Conservation (phyloP, 768 basidiomycete species). For the Austroboletus festivus region DNA sequence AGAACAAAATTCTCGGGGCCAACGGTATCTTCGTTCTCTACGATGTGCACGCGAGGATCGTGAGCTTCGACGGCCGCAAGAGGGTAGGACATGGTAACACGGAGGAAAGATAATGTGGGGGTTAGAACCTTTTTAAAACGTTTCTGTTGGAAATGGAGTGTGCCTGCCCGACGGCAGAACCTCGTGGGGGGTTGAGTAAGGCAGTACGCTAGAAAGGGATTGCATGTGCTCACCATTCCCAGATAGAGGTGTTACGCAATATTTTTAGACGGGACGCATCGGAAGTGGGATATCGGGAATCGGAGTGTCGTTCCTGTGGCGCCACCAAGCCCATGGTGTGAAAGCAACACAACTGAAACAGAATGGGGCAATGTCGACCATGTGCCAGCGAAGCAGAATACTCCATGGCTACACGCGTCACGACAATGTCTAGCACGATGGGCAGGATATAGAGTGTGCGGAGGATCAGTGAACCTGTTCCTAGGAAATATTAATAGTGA, state of each 20-base stretch:
- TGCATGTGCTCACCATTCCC: neutral
- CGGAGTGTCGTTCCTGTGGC: neutral
- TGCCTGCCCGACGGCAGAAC: neutral
- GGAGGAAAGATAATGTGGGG: neutral
- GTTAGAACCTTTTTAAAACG: neutral
- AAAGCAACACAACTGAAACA: too few relatives aligned
- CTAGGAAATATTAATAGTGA: too few relatives aligned
- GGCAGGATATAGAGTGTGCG: too few relatives aligned
- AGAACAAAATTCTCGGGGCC: conserved; percentile 19
- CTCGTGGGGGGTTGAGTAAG: neutral
- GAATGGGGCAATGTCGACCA: too few relatives aligned
- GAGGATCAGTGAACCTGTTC: too few relatives aligned
- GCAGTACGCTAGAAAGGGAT: neutral
- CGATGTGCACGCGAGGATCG: conserved; percentile 14
- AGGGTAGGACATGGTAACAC: conserved; percentile 18
- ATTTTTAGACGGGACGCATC: neutral
- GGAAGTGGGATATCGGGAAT: neutral
- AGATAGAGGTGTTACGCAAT: neutral
- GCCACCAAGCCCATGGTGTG: neutral
- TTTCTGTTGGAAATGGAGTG: neutral
- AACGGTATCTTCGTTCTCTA: conserved; percentile 1
- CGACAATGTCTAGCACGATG: too few relatives aligned
- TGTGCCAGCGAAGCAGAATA: too few relatives aligned
- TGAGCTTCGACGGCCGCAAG: conserved; percentile 17
- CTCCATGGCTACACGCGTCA: too few relatives aligned